Percentiles rank a stretch among this genome's conserved stretches.
Conservation (phyloP, 148 eudicot genomes). For the Spergularia bocconei region DNA sequence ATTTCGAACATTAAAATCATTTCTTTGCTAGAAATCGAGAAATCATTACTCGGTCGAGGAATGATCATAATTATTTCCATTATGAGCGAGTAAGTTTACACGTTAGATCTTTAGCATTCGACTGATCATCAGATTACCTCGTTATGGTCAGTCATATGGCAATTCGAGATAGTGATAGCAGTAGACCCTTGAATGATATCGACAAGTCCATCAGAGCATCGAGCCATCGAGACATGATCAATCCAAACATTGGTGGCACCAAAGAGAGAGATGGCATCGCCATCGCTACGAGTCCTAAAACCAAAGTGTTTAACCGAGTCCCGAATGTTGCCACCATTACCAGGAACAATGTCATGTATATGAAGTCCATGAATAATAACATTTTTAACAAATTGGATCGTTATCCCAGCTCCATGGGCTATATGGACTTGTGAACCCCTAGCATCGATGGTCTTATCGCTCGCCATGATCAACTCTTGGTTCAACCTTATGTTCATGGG, state of each 20-base stretch:
- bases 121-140: constrained; percentile 33
- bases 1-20: background rate
- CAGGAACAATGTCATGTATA: constrained; percentile 41
- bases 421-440: constrained; percentile 56
- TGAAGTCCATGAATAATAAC: constrained; percentile 64
- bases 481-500: constrained; percentile 49
- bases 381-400: constrained; percentile 49
- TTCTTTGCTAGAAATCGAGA: too few species aligned
- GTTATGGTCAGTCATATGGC: constrained; percentile 60
- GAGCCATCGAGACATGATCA: constrained; percentile 58
- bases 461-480: constrained; percentile 46
- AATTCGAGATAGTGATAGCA: constrained; percentile 61
- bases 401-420: constrained; percentile 48
- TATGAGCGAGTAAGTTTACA: too few species aligned
- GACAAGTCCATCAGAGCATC: constrained; percentile 51
- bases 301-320: constrained; percentile 53
- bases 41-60: too few species aligned
- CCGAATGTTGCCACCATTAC: constrained; percentile 44
- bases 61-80: background rate
- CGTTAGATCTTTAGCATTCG: too few species aligned
- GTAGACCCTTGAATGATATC: constrained; percentile 59
- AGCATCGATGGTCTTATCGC: constrained; percentile 68
- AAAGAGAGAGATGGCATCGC: constrained; percentile 55
- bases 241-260: constrained; percentile 53
- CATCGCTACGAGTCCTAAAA: constrained; percentile 48